Percentiles rank a stretch among this genome's conserved stretches.
These are phyloP conservation scores for Spinacia oleracea DNA, from an alignment of 179 eudicot species.

Conservation along the genomic window DNA sequence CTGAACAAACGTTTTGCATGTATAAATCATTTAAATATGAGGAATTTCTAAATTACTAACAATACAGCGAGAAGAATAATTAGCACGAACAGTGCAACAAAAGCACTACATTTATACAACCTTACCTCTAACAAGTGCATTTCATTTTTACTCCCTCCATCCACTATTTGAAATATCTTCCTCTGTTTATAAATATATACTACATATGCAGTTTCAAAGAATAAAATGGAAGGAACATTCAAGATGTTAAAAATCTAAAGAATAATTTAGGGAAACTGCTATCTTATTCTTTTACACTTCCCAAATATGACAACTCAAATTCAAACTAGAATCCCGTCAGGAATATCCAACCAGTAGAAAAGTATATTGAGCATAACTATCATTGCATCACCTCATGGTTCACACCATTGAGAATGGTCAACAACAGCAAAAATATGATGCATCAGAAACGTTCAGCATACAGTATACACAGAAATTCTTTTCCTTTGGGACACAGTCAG, in stretches of 20 bases:
- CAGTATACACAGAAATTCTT: not conserved
- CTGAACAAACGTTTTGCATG: not conserved
- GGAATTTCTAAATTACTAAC: not conserved
- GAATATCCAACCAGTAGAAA: not conserved
- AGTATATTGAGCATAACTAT: not conserved
- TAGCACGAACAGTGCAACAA: not conserved
- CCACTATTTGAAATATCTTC: too few species aligned
- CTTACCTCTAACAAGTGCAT: not conserved
- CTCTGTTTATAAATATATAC: too few species aligned
- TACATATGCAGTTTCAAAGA: too few species aligned
- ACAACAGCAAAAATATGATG: not conserved
- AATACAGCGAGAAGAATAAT: not conserved
- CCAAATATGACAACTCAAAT: too few species aligned
- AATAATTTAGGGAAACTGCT: too few species aligned
- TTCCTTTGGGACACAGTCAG: not conserved
- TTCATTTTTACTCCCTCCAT: not conserved
- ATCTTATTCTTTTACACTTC: too few species aligned
- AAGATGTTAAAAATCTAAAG: too few species aligned
- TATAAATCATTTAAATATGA: not conserved
- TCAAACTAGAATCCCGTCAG: too few species aligned
- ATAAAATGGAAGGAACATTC: too few species aligned
- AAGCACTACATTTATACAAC: not conserved
- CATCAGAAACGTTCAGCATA: not conserved
- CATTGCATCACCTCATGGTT: not conserved
- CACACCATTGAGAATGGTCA: not conserved